These are phyloP conservation scores for Hyaloperonospora brassicae DNA, from an alignment of 352 stramenopile genomes.

Conservation along the genomic window DNA sequence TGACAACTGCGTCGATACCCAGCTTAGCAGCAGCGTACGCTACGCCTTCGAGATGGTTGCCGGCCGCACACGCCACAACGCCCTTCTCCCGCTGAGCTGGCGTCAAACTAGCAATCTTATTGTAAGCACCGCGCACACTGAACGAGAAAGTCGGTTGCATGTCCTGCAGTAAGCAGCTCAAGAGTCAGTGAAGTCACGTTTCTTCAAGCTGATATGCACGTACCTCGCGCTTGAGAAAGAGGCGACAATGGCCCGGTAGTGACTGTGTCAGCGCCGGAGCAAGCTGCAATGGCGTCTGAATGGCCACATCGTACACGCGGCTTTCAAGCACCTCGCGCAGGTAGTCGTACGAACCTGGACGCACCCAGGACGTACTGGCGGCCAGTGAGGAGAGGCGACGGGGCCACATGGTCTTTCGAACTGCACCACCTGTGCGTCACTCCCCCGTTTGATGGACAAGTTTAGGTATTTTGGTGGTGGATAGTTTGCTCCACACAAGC, in stretches of 20 bases:
- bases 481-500: too few relatives aligned
- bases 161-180: constrained; percentile 46
- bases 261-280: constrained; percentile 48
- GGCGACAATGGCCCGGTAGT: constrained; percentile 50
- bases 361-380: constrained; percentile 43
- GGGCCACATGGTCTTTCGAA: constrained; percentile 29
- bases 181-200: neutral
- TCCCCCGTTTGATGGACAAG: too few relatives aligned
- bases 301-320: constrained; percentile 78
- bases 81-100: constrained; percentile 64
- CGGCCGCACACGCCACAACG: constrained; percentile 74
- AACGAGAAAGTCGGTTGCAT: constrained; percentile 98
- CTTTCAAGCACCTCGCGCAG: constrained; percentile 68
- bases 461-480: too few relatives aligned
- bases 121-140: constrained; percentile 97
- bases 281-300: constrained; percentile 60
- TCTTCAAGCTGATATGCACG: neutral
- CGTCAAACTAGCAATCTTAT: constrained; percentile 96
- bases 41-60: constrained; percentile 97
- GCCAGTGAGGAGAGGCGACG: constrained; percentile 28
- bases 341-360: constrained; percentile 68
- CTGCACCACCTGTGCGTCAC: too few relatives aligned
- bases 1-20: constrained; percentile 91
- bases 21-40: constrained; percentile 91
- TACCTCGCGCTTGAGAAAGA: constrained; percentile 91